These are phyloP conservation scores for Sordariomycetes sp. DNA, from an alignment of 2,329 filamentous ascomycete genomes.

Conservation along the genomic window DNA sequence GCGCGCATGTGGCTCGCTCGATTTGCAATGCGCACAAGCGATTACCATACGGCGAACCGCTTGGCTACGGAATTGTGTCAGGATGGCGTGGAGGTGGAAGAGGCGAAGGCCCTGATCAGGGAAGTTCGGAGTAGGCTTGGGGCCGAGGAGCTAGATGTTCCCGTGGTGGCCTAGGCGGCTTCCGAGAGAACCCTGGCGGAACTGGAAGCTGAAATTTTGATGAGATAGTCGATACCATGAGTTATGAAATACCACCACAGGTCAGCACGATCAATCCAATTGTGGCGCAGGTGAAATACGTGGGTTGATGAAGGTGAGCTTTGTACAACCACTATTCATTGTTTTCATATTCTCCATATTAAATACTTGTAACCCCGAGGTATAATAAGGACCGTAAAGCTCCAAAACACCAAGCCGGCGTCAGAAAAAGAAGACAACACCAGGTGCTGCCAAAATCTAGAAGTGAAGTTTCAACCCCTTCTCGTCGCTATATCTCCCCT, in stretches of 20 bases:
- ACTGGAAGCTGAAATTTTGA: neutral
- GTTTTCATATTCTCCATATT: too few relatives aligned
- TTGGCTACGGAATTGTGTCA: slow-evolving; percentile 87
- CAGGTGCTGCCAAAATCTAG: too few relatives aligned
- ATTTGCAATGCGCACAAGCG: slow-evolving; percentile 65
- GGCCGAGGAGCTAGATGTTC: neutral
- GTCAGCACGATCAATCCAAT: too few relatives aligned
- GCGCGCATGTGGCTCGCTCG: slow-evolving; percentile 90
- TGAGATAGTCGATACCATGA: too few relatives aligned
- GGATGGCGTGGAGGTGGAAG: slow-evolving; percentile 92
- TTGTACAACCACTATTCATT: too few relatives aligned
- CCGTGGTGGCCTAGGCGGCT: neutral
- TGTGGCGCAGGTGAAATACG: too few relatives aligned
- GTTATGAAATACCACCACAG: too few relatives aligned
- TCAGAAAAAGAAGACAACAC: too few relatives aligned
- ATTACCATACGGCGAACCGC: slow-evolving; percentile 68
- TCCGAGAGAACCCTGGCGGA: neutral
- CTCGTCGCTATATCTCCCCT: too few relatives aligned
- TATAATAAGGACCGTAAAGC: neutral
- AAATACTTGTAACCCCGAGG: neutral
- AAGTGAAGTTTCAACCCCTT: too few relatives aligned
- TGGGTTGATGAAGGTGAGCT: too few relatives aligned
- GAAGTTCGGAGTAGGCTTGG: slow-evolving; percentile 75
- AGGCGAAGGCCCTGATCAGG: slow-evolving; percentile 85
- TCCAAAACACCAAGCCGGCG: neutral